phyloP scores from a whole-genome alignment of 2,329 filamentous ascomycete species.

The Dendryphion nanum region DNA sequence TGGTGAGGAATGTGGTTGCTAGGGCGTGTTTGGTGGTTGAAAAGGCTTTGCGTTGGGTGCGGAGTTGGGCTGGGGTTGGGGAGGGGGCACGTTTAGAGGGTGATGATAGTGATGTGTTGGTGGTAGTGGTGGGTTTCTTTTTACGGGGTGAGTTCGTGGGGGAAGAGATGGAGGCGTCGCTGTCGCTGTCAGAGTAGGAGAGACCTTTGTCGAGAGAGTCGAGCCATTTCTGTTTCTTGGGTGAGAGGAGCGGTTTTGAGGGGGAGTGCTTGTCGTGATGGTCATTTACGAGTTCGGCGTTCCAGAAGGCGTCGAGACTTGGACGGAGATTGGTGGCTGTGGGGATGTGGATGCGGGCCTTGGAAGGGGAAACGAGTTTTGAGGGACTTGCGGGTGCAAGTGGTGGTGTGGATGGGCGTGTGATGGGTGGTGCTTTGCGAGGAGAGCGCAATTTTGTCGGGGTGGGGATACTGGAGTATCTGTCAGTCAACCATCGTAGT shows the following conservation, averaged over 20 bases:
- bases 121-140: conserved; percentile 8
- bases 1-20: conserved; percentile 62
- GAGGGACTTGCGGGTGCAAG: conserved; percentile 24
- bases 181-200: conserved; percentile 15
- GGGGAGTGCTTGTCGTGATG: conserved; percentile 39
- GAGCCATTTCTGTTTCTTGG: conserved; percentile 35
- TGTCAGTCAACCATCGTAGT: conserved; percentile 3
- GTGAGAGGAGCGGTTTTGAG: conserved; percentile 32
- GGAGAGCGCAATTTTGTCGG: conserved; percentile 34
- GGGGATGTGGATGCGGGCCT: conserved; percentile 31
- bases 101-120: too few relatives aligned
- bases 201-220: conserved; percentile 25
- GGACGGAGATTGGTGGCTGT: conserved; percentile 28
- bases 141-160: conserved; percentile 22
- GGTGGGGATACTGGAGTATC: conserved; percentile 25
- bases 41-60: conserved; percentile 55
- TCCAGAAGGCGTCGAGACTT: conserved; percentile 41
- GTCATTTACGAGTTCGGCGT: conserved; percentile 33
- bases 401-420: conserved; percentile 31
- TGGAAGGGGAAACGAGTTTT: conserved; percentile 38
- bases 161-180: conserved; percentile 19
- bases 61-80: conserved; percentile 19
- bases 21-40: conserved; percentile 60
- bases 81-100: too few relatives aligned
- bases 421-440: conserved; percentile 29